Evolutionary conservation across 2,329 filamentous ascomycete genomes (phyloP), one percentile per base, ranked within the genome.

Genomic region (Colletotrichum somersetense): DNA sequence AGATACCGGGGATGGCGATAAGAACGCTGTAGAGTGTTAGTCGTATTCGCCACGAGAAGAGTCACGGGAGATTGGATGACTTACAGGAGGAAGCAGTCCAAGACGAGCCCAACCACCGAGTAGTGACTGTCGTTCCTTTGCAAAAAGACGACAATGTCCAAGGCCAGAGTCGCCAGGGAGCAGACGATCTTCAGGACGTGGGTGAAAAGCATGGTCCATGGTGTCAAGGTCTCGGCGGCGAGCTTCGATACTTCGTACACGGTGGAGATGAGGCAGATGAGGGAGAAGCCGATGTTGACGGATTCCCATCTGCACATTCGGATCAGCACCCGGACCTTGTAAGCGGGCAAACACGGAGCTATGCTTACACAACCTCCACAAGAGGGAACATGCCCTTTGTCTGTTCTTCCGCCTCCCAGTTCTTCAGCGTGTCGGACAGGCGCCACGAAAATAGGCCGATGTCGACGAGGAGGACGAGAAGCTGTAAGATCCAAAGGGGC

Each of bases 391-490:
- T 75, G 35, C 83, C 83, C 42, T 78, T 79, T 16, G 55, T 64
- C 35, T 80, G 78, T 40, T 84, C 75, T 46, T 83, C 76, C 4
- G 84, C 83, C n/a, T 83, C 77, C 74, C 83, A 85, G 12, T 82
- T 79, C 26, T 80, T 80, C 38, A 85, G 75, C 0, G 86, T 87
- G 57, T 84, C 81, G 38, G 84, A 85, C 10, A 90, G 81, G 16
- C 87, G 83, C 79, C 85, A 88, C 38, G 86, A 81, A 74, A 89
- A 89, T 10, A 89, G 78, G 18, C 85, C 87, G 77, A 88, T 83
- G 69, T 88, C 78, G 50, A 81, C 76, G 62, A 86, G 76, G 55
- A 87, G 78, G 23, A 89, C 78, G 3, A 78, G 75, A 5, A 87
- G 77, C 77, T 90, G 87, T 6, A 85, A 74, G 10, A 79, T 75